A percentile compares a stretch with the other conserved stretches of the same genome.
Conservation (phyloP, 2,329 filamentous ascomycete species). For the Trichoderma brevicompactum region DNA sequence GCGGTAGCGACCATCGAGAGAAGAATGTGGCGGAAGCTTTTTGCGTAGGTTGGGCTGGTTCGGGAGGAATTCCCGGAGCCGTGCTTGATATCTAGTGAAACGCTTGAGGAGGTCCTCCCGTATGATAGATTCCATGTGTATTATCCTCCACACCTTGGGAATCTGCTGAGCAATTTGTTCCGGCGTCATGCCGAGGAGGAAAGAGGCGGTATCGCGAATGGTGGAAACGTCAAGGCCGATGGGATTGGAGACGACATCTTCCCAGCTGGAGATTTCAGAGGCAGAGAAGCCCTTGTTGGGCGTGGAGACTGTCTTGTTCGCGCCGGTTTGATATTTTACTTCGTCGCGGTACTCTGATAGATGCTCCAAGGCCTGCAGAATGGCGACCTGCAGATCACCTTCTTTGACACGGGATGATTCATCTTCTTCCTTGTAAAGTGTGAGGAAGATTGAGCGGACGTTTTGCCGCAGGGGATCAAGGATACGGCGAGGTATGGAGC, state of each 20-base stretch:
- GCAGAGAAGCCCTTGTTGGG: constrained; percentile 30
- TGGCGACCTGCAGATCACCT: neutral
- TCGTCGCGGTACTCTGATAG: neutral
- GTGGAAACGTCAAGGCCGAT: constrained; percentile 32
- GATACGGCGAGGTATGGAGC: constrained; percentile 15
- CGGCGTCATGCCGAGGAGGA: constrained; percentile 39
- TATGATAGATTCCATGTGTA: constrained; percentile 48
- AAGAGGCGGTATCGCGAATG: constrained; percentile 31
- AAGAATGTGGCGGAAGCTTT: constrained; percentile 31
- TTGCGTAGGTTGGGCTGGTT: constrained; percentile 22
- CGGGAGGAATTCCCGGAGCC: constrained; percentile 37
- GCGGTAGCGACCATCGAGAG: constrained; percentile 22
- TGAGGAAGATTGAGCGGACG: constrained; percentile 29
- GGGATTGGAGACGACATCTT: constrained; percentile 31
- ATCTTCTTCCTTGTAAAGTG: neutral
- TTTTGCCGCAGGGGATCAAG: constrained; percentile 32
- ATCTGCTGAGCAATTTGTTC: constrained; percentile 42
- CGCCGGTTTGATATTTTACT: neutral
- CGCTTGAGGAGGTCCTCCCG: constrained; percentile 40
- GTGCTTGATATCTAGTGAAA: constrained; percentile 38
- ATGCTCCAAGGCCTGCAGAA: neutral
- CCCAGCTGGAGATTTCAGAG: constrained; percentile 28
- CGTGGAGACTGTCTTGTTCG: neutral
- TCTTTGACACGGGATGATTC: neutral
- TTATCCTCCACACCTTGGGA: constrained; percentile 40